Percentiles rank a stretch among this genome's conserved stretches.
phyloP scores from a whole-genome alignment of 805 yeast genomes.

The Suhomyces pyralidae region DNA sequence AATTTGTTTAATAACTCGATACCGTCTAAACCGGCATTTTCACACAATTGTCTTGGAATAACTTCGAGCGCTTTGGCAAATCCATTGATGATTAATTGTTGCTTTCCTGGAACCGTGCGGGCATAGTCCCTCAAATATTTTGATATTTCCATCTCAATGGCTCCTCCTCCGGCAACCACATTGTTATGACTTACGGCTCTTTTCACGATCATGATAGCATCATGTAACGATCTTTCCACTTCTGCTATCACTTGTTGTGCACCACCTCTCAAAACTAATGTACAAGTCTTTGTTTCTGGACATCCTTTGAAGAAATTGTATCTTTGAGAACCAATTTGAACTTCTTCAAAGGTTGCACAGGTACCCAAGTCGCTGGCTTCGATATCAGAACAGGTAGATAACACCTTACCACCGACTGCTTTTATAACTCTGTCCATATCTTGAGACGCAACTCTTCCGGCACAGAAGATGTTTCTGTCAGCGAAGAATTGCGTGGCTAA shows the following conservation, averaged over 20 bases:
- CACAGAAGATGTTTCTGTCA: constrained; percentile 93
- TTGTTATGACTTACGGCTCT: constrained; percentile 83
- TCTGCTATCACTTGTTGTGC: constrained; percentile 98
- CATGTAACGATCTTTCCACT: constrained; percentile 95
- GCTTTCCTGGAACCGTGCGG: constrained; percentile 89
- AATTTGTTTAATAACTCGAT: constrained; percentile 89
- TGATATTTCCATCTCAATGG: constrained; percentile 96
- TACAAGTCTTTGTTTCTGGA: constrained; percentile 89
- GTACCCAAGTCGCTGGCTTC: constrained; percentile 73
- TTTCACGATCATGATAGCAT: constrained; percentile 97
- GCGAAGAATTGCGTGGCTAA: constrained; percentile 98
- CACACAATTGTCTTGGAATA: constrained; percentile 96
- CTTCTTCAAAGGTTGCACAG: constrained; percentile 84
- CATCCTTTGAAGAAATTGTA: constrained; percentile 92
- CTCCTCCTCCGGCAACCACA: constrained; percentile 99
- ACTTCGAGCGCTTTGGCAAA: constrained; percentile 94
- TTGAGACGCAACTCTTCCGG: constrained; percentile 86
- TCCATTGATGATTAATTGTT: constrained; percentile 87
- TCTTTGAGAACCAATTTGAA: constrained; percentile 94
- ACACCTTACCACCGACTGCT: constrained; percentile 92
- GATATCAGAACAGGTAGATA: constrained; percentile 70
- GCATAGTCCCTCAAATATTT: constrained; percentile 84
- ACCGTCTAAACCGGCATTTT: constrained; percentile 98
- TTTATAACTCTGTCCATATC: constrained; percentile 89
- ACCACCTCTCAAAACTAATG: constrained; percentile 92